These are phyloP conservation scores for Chaetothyriales sp. DNA, from an alignment of 2,329 filamentous ascomycete genomes.

Conservation along the genomic window DNA sequence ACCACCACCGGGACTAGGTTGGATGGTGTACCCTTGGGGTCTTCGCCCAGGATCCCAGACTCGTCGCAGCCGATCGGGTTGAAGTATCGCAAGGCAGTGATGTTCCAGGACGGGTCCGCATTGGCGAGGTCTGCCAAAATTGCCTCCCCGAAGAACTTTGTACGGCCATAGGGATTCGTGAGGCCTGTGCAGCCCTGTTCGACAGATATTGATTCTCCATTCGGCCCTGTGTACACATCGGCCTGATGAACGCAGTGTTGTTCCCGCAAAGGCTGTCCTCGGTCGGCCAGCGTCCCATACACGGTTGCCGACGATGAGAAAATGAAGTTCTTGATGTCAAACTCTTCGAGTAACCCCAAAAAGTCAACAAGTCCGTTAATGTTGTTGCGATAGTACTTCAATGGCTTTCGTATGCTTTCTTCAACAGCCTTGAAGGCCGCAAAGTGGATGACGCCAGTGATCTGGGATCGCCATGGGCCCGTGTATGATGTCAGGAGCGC, in stretches of 20 bases:
- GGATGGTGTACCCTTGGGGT: slow-evolving; percentile 47
- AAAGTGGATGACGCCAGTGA: slow-evolving; percentile 55
- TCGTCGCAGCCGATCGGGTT: slow-evolving; percentile 54
- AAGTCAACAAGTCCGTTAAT: slow-evolving; percentile 51
- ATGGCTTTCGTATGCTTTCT: slow-evolving; percentile 47
- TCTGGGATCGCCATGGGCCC: slow-evolving; percentile 32
- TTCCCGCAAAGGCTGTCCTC: slow-evolving; percentile 40
- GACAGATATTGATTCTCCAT: slow-evolving; percentile 30
- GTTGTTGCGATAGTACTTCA: slow-evolving; percentile 56
- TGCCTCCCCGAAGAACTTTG: slow-evolving; percentile 55
- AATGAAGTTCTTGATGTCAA: slow-evolving; percentile 51
- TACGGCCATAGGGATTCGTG: slow-evolving; percentile 52
- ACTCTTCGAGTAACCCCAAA: slow-evolving; percentile 42
- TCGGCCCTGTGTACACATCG: slow-evolving; percentile 31
- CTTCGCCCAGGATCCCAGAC: slow-evolving; percentile 50
- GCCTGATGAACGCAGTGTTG: slow-evolving; percentile 42
- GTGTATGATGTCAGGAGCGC: slow-evolving; percentile 32
- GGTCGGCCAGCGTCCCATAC: slow-evolving; percentile 44
- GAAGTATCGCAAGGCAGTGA: slow-evolving; percentile 53
- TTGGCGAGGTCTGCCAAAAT: slow-evolving; percentile 49
- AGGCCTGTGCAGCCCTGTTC: slow-evolving; percentile 42
- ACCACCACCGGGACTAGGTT: slow-evolving; percentile 54
- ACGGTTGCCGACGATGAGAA: slow-evolving; percentile 57
- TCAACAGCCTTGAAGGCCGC: slow-evolving; percentile 54
- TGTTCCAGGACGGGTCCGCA: slow-evolving; percentile 48